Conservation (phyloP, 306 rosid genomes). For the Senna siamea region DNA sequence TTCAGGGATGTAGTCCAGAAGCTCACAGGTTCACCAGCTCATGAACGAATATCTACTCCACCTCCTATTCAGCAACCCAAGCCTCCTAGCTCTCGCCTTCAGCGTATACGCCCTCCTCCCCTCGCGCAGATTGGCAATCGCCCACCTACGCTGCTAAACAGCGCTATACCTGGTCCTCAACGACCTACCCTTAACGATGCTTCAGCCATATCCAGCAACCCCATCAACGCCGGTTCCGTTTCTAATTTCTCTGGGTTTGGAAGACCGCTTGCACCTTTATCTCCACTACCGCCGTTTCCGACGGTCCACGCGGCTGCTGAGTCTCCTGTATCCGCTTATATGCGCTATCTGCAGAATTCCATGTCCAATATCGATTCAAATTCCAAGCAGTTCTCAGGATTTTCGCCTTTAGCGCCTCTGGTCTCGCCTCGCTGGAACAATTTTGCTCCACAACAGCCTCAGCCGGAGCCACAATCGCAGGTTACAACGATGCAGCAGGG, state of each 20-base stretch:
- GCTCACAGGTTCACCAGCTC: constrained; percentile 83
- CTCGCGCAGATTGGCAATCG: constrained; percentile 56
- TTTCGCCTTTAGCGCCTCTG: constrained; percentile 60
- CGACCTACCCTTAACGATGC: constrained; percentile 3
- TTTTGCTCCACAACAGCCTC: constrained; percentile 38
- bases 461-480: constrained; percentile 33
- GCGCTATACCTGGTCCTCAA: constrained; percentile 35
- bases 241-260: constrained; percentile 41
- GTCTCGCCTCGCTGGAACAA: constrained; percentile 69
- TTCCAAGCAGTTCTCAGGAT: constrained; percentile 59
- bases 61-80: constrained; percentile 65
- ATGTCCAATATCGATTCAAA: constrained; percentile 42
- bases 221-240: constrained; percentile 3
- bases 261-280: constrained; percentile 53
- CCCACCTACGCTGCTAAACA: constrained; percentile 46
- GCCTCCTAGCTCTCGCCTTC: constrained; percentile 71
- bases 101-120: constrained; percentile 79
- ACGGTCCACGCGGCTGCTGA: constrained; percentile 56
- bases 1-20: constrained; percentile 81
- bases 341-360: constrained; percentile 58
- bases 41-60: constrained; percentile 57
- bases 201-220: constrained; percentile 29
- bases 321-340: constrained; percentile 72
- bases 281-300: constrained; percentile 77
- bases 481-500: constrained; percentile 35